A percentile compares a stretch with the other conserved stretches of the same genome.
phyloP scores from a whole-genome alignment of 306 rosid genomes.

The Alnus rubra region DNA sequence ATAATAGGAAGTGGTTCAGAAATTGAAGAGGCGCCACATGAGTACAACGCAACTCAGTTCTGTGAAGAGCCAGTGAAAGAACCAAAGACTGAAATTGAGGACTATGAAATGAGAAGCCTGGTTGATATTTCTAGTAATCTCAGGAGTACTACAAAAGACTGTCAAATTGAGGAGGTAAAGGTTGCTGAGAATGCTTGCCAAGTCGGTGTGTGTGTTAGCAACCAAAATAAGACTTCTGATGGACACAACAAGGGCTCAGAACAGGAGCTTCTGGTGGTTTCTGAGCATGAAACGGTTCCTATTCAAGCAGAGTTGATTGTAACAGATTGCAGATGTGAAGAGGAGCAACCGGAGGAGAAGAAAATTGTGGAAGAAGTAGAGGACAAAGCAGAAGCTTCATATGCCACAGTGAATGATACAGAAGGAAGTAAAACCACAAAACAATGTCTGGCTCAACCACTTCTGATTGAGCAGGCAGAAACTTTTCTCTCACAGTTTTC shows the following conservation, averaged over 20 bases:
- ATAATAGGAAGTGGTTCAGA: slow-evolving; percentile 25
- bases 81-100: slow-evolving; percentile 30
- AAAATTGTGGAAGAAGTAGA: slow-evolving; percentile 32
- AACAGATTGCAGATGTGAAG: slow-evolving; percentile 25
- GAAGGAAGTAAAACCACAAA: slow-evolving; percentile 32
- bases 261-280: slow-evolving; percentile 24
- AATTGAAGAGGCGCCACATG: slow-evolving; percentile 33
- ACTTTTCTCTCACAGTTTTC: slow-evolving; percentile 23
- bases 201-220: slow-evolving; percentile 20
- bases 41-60: slow-evolving; percentile 28
- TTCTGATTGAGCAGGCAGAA: slow-evolving; percentile 31
- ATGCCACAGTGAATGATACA: slow-evolving; percentile 11
- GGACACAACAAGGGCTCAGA: slow-evolving; percentile 29
- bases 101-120: slow-evolving; percentile 14
- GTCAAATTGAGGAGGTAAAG: slow-evolving; percentile 30
- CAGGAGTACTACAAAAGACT: slow-evolving; percentile 6
- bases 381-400: slow-evolving; percentile 27
- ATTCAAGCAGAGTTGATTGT: slow-evolving; percentile 16
- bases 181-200: slow-evolving; percentile 28
- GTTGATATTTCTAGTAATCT: slow-evolving; percentile 8
- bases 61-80: slow-evolving; percentile 24
- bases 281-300: slow-evolving; percentile 27
- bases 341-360: slow-evolving; percentile 15
- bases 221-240: slow-evolving; percentile 34
- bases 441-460: slow-evolving; percentile 19